Base-by-base conservation (phyloP, 345 rosid species). In the Ricinus communis region DNA sequence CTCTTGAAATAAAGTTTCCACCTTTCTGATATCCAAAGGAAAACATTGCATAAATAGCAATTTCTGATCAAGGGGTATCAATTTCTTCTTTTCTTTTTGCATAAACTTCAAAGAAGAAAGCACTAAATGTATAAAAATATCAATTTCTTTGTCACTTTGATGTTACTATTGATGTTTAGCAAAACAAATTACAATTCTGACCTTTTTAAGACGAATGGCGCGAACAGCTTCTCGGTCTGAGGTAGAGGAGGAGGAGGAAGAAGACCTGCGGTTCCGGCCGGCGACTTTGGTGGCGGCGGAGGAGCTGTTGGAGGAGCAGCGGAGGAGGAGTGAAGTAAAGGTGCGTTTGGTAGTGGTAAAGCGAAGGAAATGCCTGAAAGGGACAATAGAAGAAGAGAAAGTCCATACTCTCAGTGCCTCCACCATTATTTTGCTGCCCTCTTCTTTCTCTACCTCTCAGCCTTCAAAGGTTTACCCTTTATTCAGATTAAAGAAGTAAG, bases 171-270 rank as follows among this genome's bases (percentile, higher is more conserved):
- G 4, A 38, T 4, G 5, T 4, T 38, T 38, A 38, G 9, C 43
- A 31, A 51, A 31, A 7, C n/a, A 19, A 30, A 28, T 5, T 18
- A 21, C 10, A 21, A 66, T 65, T 16, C 3, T 12, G 4, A 93
- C 96, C 92, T 95, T 95, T 68, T 90, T 86, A 8, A 90, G 78
- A 54, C 99, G 93, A 81, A 94, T 84, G 62, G 96, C 87, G 38
- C 98, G 97, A 65, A 95, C 72, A 45, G 97, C 89, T 7, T 94
- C 97, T 25, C 93, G 87, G 89, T 91, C 97, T n/a, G 99, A 91
- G 61, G 97, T 87, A 49, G 93, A 82, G 53, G 85, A 47, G 16
- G 80, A 50, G n/a, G 76, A 38, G 15, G 87, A 62, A 0, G 88
- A 70, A 3, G 94, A 78, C 1, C 95, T 84, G 45, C 92, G 83